These are phyloP conservation scores for Pichia sp. DNA, from an alignment of 1,139 yeast genomes.

Conservation along the genomic window DNA sequence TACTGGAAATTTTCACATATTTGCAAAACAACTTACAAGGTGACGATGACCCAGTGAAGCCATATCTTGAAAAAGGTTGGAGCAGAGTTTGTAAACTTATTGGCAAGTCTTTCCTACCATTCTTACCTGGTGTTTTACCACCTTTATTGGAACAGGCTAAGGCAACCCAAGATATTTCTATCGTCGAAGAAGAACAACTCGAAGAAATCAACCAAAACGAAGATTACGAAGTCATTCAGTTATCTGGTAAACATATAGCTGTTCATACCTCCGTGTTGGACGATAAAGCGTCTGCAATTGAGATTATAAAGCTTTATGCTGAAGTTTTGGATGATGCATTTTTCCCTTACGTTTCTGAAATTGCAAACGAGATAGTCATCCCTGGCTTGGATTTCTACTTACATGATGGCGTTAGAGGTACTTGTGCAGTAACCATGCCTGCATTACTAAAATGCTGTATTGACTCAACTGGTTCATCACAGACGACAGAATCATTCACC, in stretches of 20 bases:
- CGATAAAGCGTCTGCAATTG: slow-evolving; percentile 90
- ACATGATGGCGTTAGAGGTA: slow-evolving; percentile 91
- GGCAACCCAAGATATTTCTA: slow-evolving; percentile 82
- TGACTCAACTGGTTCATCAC: slow-evolving; percentile 52
- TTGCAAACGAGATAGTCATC: slow-evolving; percentile 71
- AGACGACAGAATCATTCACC: slow-evolving; percentile 53
- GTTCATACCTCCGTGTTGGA: slow-evolving; percentile 89
- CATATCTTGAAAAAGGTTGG: slow-evolving; percentile 94
- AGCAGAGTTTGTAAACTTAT: slow-evolving; percentile 84
- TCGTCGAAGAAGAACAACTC: slow-evolving; percentile 83
- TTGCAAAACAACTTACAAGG: slow-evolving; percentile 56
- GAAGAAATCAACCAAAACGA: slow-evolving; percentile 80
- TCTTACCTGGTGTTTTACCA: slow-evolving; percentile 82
- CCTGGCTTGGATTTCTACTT: slow-evolving; percentile 89
- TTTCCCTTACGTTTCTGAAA: slow-evolving; percentile 76
- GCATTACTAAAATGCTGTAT: slow-evolving; percentile 65
- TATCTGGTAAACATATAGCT: slow-evolving; percentile 90
- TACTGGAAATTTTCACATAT: slow-evolving; percentile 66
- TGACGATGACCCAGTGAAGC: slow-evolving; percentile 80
- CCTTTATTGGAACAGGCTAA: slow-evolving; percentile 80
- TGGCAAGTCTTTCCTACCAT: slow-evolving; percentile 85
- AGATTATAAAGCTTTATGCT: slow-evolving; percentile 81
- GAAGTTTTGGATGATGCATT: slow-evolving; percentile 78
- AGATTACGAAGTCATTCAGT: slow-evolving; percentile 92
- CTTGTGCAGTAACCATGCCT: slow-evolving; percentile 83